Base-by-base conservation (phyloP, 139 green algal genomes). In the Parachlorella kessleri region DNA sequence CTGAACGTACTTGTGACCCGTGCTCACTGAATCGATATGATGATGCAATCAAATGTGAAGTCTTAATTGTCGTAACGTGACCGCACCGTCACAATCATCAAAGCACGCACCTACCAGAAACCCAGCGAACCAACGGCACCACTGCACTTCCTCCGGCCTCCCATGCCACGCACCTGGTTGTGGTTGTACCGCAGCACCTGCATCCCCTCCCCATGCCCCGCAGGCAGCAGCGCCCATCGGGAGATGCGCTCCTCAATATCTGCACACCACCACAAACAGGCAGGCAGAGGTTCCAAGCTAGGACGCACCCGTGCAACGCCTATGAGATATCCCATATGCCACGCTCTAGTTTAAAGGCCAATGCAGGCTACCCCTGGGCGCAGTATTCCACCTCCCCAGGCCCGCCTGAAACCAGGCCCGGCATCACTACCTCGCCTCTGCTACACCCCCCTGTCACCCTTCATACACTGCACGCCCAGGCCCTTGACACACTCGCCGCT, bases 231-330 rank as follows among this genome's bases (percentile, higher is more conserved):
- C 33, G 81, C 84, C 81, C 76, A 88, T 24, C 81, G 72, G 4
- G 84, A 81, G 32, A 91, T 83, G 23, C 87, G 81, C 55, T 83
- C 70, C 55, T 91, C 87, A 40, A 91, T 85, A 4, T 48, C 71
- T 5, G 63, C 18, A 6, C 88, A 54, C n/a, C n/a, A n/a, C n/a
- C n/a, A n/a, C n/a, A n/a, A n/a, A n/a, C n/a, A n/a, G n/a, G n/a
- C n/a, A n/a, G n/a, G n/a, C n/a, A n/a, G n/a, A n/a, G n/a, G n/a
- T n/a, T n/a, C n/a, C n/a, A n/a, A n/a, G n/a, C n/a, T n/a, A n/a
- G n/a, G n/a, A n/a, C n/a, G n/a, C n/a, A n/a, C n/a, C n/a, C n/a
- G n/a, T n/a, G n/a, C n/a, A n/a, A n/a, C n/a, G n/a, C n/a, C n/a
- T n/a, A n/a, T n/a, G n/a, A n/a, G n/a, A n/a, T n/a, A n/a, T n/a